These are phyloP conservation scores for Phylloporus sp. DNA, from an alignment of 1,284 basidiomycete species.

Conservation along the genomic window DNA sequence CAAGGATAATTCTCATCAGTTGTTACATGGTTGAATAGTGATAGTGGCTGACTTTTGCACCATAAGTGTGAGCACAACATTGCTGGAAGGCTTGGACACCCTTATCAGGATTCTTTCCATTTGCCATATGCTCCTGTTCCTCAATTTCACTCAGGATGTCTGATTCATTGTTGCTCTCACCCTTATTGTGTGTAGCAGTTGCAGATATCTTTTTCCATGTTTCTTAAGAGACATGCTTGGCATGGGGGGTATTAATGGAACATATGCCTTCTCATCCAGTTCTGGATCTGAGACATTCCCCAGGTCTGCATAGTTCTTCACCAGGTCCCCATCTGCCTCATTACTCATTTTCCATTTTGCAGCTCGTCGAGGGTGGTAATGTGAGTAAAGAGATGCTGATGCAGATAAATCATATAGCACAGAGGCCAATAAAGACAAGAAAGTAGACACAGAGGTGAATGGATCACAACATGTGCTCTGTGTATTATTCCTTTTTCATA, in stretches of 20 bases:
- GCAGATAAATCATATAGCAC: slow-evolving; percentile 19
- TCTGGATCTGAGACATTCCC: slow-evolving; percentile 63
- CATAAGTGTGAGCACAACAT: too few relatives aligned
- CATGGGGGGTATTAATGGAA: slow-evolving; percentile 53
- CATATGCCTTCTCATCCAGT: slow-evolving; percentile 56
- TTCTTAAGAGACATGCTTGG: too few relatives aligned
- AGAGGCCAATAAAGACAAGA: slow-evolving; percentile 5
- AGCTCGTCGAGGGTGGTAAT: slow-evolving; percentile 23
- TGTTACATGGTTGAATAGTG: too few relatives aligned
- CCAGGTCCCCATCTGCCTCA: neutral
- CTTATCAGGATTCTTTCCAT: too few relatives aligned
- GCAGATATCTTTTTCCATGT: too few relatives aligned
- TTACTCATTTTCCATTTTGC: neutral
- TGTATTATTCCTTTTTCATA: slow-evolving; percentile 48
- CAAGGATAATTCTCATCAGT: too few relatives aligned
- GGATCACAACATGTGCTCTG: slow-evolving; percentile 12
- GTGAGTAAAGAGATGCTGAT: slow-evolving; percentile 29
- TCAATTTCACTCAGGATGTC: too few relatives aligned
- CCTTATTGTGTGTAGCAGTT: too few relatives aligned
- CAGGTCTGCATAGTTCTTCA: slow-evolving; percentile 41
- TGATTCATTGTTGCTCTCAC: too few relatives aligned
- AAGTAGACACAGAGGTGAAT: neutral
- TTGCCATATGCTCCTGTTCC: too few relatives aligned
- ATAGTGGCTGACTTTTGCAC: too few relatives aligned
- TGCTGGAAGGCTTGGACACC: too few relatives aligned